Conservation (phyloP, 2,329 filamentous ascomycete genomes). For the Cladosporium halotolerans region DNA sequence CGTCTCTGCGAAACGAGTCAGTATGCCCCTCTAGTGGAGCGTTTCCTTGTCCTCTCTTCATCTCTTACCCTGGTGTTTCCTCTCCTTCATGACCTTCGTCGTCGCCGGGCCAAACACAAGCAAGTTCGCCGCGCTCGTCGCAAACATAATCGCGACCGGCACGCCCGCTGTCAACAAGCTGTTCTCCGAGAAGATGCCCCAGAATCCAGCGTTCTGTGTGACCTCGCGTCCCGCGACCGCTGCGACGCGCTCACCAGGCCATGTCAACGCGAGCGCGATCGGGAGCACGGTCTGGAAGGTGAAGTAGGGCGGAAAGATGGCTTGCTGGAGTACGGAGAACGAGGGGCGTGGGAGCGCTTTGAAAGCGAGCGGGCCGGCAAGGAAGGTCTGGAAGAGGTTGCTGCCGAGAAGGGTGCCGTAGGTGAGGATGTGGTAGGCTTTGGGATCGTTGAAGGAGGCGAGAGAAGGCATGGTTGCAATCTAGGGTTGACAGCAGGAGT, state of each 20-base stretch:
- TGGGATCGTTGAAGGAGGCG: constrained; percentile 52
- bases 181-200: constrained; percentile 47
- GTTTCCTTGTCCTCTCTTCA: not conserved
- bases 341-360: constrained; percentile 68
- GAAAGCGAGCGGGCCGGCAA: constrained; percentile 67
- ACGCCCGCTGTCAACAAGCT: constrained; percentile 60
- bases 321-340: constrained; percentile 74
- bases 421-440: constrained; percentile 72
- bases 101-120: constrained; percentile 68
- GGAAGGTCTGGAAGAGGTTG: constrained; percentile 82
- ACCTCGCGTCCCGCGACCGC: constrained; percentile 19
- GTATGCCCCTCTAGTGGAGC: not conserved
- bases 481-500: not conserved
- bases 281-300: constrained; percentile 72
- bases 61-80: constrained; percentile 70
- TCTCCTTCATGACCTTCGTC: constrained; percentile 64
- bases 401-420: constrained; percentile 75
- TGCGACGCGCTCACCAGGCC: constrained; percentile 53
- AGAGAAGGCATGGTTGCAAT: constrained; percentile 40
- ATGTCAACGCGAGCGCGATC: constrained; percentile 68
- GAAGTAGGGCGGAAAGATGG: constrained; percentile 86
- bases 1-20: constrained; percentile 51
- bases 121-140: constrained; percentile 66
- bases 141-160: constrained; percentile 63
- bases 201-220: constrained; percentile 22